Evolutionary conservation across 108 stramenopile species (phyloP).

Genomic region (Epipyxis sp.): DNA sequence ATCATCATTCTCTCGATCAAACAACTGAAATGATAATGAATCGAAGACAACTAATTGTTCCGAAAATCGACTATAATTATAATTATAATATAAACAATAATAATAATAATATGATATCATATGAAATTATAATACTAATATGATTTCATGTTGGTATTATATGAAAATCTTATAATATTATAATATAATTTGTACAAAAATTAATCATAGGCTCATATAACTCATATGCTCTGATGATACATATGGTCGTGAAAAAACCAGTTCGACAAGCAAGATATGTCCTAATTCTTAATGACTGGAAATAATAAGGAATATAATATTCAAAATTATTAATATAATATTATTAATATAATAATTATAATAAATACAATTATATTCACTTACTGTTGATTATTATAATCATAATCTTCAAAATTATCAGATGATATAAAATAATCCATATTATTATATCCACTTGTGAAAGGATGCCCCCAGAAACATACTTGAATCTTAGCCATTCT

Average conservation of each 20-base stretch:
- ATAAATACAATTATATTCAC: too few species aligned
- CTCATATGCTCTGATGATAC: too few species aligned
- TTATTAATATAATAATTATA: too few species aligned
- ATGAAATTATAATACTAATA: neutral
- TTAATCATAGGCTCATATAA: too few species aligned
- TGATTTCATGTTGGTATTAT: neutral
- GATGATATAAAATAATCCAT: slow-evolving; percentile 30
- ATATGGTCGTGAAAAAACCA: too few species aligned
- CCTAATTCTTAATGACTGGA: too few species aligned
- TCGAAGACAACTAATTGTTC: slow-evolving; percentile 30
- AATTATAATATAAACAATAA: neutral
- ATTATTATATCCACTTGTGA: neutral
- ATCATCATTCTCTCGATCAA: neutral
- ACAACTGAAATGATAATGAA: slow-evolving; percentile 1
- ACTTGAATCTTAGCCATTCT: neutral
- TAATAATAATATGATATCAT: neutral
- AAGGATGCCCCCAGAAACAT: slow-evolving; percentile 10
- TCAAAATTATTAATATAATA: too few species aligned
- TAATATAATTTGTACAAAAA: neutral
- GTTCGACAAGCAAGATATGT: too few species aligned
- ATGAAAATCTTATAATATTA: neutral
- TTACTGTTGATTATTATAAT: neutral
- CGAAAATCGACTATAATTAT: neutral
- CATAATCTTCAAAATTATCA: slow-evolving; percentile 6
- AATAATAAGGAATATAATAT: too few species aligned